Base-by-base conservation (phyloP, 495 filamentous ascomycete genomes). In the Penicillium manginii region DNA sequence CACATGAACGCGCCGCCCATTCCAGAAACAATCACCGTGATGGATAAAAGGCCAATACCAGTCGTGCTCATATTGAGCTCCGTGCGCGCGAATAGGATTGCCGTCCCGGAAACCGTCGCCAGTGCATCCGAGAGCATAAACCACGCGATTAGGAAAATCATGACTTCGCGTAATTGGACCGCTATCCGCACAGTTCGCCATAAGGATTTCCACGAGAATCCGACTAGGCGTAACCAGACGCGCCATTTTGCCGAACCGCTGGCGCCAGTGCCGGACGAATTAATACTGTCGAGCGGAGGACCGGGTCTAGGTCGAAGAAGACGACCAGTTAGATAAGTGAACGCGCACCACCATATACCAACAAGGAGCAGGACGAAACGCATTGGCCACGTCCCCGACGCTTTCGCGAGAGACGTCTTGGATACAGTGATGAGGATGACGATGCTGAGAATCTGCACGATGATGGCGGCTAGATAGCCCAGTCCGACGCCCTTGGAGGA, bases 21-120 rank as follows among this genome's bases (percentile, higher is more conserved):
- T 45, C 92, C 92, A 2, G 84, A 86, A 21, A 88, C 69, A 0
- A 89, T 96, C 14, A 85, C 88, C 45, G 93, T 91, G 43, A 97
- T 90, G 58, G 87, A 92, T 67, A 97, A 90, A 43, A 94, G 77
- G 1, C 86, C 92, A 14, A 97, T 70, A 0, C 84, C 83, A 55
- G 86, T 87, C 0, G 90, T 85, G 50, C 86, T 83, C 87, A 97
- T 89, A 59, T 88, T 79, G 4, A 97, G 82, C 55, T 91, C 84
- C 0, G 92, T 97, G 66, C 94, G 94, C 17, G 91, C 92, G 64
- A 93, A 97, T 4, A 97, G 81, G 26, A 97, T 89, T n/a, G 92
- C 92, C 3, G 92, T 96, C 2, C 90, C 92, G 10, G 89, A 92
- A 3, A 93, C 90, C 0, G 92, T 97, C 17, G 92, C 92, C 57